These are phyloP conservation scores for Babesia bigemina DNA, from an alignment of 169 alveolate species.

Conservation along the genomic window DNA sequence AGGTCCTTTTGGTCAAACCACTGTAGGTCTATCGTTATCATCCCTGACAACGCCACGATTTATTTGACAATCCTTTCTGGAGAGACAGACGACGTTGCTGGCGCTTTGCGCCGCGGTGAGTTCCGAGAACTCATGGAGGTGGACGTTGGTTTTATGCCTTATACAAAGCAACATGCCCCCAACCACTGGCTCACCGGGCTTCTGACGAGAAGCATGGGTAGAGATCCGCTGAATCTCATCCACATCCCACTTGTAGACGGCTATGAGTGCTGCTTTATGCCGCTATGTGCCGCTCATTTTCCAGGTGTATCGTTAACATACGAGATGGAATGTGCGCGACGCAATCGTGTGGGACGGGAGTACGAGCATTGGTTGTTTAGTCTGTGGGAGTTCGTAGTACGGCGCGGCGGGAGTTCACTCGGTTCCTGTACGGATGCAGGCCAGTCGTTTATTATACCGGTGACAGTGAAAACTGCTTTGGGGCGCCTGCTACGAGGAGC, in stretches of 20 bases:
- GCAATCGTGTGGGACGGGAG: conserved; percentile 44
- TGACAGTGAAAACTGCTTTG: not conserved
- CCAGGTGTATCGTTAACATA: conserved; percentile 8
- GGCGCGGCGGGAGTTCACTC: not conserved
- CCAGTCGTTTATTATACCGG: not conserved
- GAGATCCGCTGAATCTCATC: conserved; percentile 35
- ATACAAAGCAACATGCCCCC: conserved; percentile 33
- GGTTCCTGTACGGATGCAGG: not conserved
- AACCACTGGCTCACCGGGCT: conserved; percentile 50
- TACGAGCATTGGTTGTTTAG: conserved; percentile 55
- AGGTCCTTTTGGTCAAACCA: not conserved
- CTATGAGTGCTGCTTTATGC: conserved; percentile 55
- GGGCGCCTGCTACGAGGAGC: not conserved
- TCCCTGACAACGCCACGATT: conserved; percentile 18
- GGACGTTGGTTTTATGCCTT: conserved; percentile 26
- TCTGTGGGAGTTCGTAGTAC: conserved; percentile 49
- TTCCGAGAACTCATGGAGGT: conserved; percentile 44
- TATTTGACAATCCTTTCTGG: conserved; percentile 39
- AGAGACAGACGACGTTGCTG: conserved; percentile 23
- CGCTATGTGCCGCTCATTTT: conserved; percentile 57
- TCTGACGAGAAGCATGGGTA: conserved; percentile 30
- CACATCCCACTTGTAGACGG: conserved; percentile 42
- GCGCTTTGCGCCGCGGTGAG: conserved; percentile 27
- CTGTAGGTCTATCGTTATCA: not conserved
- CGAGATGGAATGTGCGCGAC: conserved; percentile 42